phyloP scores from a whole-genome alignment of 768 basidiomycete species.

The Cyclocybe cylindracea region DNA sequence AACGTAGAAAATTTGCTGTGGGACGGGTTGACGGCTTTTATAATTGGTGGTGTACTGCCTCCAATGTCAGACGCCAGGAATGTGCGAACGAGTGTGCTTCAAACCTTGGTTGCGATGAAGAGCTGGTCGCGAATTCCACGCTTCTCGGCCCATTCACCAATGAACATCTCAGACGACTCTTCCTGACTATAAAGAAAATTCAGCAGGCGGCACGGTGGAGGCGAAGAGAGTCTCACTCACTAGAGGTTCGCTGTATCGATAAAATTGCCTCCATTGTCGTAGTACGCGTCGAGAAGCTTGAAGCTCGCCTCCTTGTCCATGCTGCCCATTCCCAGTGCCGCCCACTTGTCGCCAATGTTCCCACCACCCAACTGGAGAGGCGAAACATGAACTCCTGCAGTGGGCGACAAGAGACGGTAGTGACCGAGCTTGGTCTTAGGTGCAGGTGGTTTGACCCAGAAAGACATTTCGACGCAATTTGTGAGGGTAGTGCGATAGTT shows the following conservation, averaged over 20 bases:
- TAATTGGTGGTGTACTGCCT: slow-evolving; percentile 30
- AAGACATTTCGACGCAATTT: neutral
- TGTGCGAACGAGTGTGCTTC: neutral
- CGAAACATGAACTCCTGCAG: slow-evolving; percentile 41
- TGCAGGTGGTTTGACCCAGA: slow-evolving; percentile 20
- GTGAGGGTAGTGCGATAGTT: too few species aligned
- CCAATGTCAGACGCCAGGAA: neutral
- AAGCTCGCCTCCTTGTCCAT: slow-evolving; percentile 45
- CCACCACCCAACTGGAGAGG: slow-evolving; percentile 43
- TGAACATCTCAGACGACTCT: slow-evolving; percentile 53
- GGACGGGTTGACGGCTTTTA: slow-evolving; percentile 23
- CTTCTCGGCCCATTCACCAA: slow-evolving; percentile 54
- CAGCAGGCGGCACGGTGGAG: neutral
- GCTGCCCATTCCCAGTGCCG: slow-evolving; percentile 27
- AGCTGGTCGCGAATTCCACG: slow-evolving; percentile 48
- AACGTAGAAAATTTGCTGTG: slow-evolving; percentile 35
- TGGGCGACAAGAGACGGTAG: slow-evolving; percentile 35
- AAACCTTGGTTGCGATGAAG: slow-evolving; percentile 47
- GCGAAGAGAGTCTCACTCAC: slow-evolving; percentile 17
- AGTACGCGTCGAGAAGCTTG: slow-evolving; percentile 46
- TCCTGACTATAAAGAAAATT: slow-evolving; percentile 39
- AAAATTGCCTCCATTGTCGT: slow-evolving; percentile 48
- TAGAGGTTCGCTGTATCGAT: slow-evolving; percentile 52
- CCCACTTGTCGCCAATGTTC: slow-evolving; percentile 45
- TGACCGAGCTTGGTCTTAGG: slow-evolving; percentile 31